Base-by-base conservation (phyloP, 2,329 filamentous ascomycete species). In the Gnomoniopsis sp. region DNA sequence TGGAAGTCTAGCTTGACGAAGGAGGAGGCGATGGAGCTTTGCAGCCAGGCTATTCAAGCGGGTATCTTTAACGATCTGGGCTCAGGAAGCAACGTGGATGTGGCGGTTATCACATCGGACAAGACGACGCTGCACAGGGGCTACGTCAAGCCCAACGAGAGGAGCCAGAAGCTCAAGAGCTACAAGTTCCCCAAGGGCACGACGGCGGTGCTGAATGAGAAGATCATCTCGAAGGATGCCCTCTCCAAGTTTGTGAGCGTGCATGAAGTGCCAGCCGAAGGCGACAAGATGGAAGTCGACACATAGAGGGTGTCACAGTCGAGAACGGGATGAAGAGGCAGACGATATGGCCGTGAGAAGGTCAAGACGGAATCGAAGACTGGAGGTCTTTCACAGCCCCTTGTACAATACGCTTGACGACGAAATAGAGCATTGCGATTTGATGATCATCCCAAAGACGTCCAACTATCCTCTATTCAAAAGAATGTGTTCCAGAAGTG, bases 61-160 rank as follows among this genome's bases (percentile, higher is more conserved):
- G 95, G 95, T 87, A 96, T 99, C 77, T 99, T 95, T 81, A 99
- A 99, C 81, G 95, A 99, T 77, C 74, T 99, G 72, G 95, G 95
- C 15, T 97, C 92, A 3, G 95, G 95, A 68, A 96, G 91, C 72
- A 99, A 99, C 73, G 95, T 99, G 59, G 96, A 99, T 71, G 90
- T 99, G 36, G 93, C 92, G 64, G 85, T 99, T 69, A 99, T 99
- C 72, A 96, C 93, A 62, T 84, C 88, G 69, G 93, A 97, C 68
- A 97, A 96, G 87, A 96, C 95, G 30, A 95, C 90, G 30, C 77
- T 99, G 72, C 83, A 96, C 83, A 85, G 95, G 70, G 96, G 96
- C 78, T 95, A 90, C 80, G 89, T 96, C 74, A 93, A 84, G 73
- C 95, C 95, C 60, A 99, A 99, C 76, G 87, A 92, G 80, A 87